Percentiles rank a stretch among this genome's conserved stretches.
These are phyloP conservation scores for Neurospora sp. DNA, from an alignment of 2,329 filamentous ascomycete genomes.

Conservation along the genomic window DNA sequence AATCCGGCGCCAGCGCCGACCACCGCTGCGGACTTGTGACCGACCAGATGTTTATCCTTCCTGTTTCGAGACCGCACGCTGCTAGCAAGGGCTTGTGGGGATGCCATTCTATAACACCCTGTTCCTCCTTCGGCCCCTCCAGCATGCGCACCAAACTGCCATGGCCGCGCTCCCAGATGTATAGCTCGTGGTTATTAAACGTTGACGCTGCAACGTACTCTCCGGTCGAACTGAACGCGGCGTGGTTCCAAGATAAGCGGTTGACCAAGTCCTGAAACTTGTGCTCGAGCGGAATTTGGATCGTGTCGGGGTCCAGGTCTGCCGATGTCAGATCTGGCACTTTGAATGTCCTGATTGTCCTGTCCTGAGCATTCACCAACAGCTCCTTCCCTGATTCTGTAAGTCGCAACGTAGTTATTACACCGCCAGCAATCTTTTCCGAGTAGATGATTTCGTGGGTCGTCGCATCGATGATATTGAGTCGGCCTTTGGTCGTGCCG, in stretches of 20 bases:
- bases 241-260: slow-evolving; percentile 89
- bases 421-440: slow-evolving; percentile 74
- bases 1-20: slow-evolving; percentile 94
- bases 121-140: slow-evolving; percentile 91
- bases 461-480: slow-evolving; percentile 85
- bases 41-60: slow-evolving; percentile 91
- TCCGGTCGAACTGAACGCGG: slow-evolving; percentile 85
- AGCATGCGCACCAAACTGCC: slow-evolving; percentile 94
- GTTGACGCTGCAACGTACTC: slow-evolving; percentile 96
- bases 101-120: slow-evolving; percentile 96
- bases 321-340: slow-evolving; percentile 65
- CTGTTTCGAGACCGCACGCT: slow-evolving; percentile 85
- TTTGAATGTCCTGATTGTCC: slow-evolving; percentile 86
- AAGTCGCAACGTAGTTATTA: slow-evolving; percentile 79
- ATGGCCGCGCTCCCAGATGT: slow-evolving; percentile 92
- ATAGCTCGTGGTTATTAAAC: slow-evolving; percentile 97
- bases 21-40: slow-evolving; percentile 92
- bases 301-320: slow-evolving; percentile 70
- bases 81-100: slow-evolving; percentile 78
- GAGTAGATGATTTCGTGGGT: slow-evolving; percentile 80
- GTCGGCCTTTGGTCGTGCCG: slow-evolving; percentile 88
- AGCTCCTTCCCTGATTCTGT: slow-evolving; percentile 77
- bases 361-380: slow-evolving; percentile 86
- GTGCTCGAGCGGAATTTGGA: slow-evolving; percentile 87
- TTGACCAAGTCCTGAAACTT: slow-evolving; percentile 99